Evolutionary conservation across 176 grass and related monocot genomes (phyloP).

Genomic region (Themeda triandra): DNA sequence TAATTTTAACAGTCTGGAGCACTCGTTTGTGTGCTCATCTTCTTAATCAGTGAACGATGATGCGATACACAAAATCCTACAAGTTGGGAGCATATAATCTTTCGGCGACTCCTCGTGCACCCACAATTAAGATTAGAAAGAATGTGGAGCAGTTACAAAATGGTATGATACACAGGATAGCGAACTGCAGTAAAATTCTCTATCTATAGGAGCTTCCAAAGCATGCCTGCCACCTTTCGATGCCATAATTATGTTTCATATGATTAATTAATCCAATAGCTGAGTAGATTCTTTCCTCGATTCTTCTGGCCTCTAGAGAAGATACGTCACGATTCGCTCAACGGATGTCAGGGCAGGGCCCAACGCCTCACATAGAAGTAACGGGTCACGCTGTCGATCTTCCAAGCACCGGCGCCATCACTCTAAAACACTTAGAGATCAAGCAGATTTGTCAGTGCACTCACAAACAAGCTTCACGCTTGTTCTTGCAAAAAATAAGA

Average conservation of each 20-base stretch:
- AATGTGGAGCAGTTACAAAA: conserved; percentile 13
- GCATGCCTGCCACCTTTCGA: conserved; percentile 1
- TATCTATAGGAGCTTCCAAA: conserved; percentile 29
- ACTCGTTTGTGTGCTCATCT: neutral
- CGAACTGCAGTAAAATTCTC: conserved; percentile 22
- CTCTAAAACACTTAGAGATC: no score
- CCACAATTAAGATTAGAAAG: conserved; percentile 4
- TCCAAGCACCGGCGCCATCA: no score
- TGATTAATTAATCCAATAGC: conserved; percentile 31
- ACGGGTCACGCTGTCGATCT: no score
- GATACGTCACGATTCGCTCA: conserved; percentile 27
- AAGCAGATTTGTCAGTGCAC: no score
- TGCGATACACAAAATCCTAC: conserved; percentile 16
- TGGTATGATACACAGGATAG: conserved; percentile 2
- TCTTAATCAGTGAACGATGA: neutral
- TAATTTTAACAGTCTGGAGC: neutral
- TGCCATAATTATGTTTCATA: conserved; percentile 1
- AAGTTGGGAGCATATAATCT: conserved; percentile 39
- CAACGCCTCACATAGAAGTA: neutral
- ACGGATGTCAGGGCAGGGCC: neutral
- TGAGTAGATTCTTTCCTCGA: conserved; percentile 25
- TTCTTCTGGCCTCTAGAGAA: conserved; percentile 32
- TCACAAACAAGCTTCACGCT: no score
- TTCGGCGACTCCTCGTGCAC: neutral
- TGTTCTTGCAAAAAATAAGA: no score